These are phyloP conservation scores for Talaromyces sp. DNA, from an alignment of 2,329 filamentous ascomycete genomes.

Conservation along the genomic window DNA sequence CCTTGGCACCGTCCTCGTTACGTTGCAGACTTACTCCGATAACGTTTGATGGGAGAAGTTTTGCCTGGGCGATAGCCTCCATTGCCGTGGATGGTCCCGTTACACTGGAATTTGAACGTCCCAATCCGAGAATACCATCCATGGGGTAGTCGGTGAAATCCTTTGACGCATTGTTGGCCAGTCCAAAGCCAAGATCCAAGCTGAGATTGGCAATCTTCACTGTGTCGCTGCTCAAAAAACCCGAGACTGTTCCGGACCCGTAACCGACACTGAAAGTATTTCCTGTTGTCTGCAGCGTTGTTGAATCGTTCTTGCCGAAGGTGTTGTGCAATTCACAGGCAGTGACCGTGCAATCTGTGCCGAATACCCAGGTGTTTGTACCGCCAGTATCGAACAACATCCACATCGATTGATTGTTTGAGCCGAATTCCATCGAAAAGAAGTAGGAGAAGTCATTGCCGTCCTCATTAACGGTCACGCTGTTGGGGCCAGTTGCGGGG, in stretches of 20 bases:
- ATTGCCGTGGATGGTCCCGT: slow-evolving; percentile 37
- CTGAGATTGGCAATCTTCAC: slow-evolving; percentile 66
- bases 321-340: slow-evolving; percentile 69
- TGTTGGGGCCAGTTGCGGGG: slow-evolving; percentile 45
- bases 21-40: slow-evolving; percentile 72
- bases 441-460: slow-evolving; percentile 57
- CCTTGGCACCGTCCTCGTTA: slow-evolving; percentile 61
- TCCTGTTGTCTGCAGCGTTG: slow-evolving; percentile 56
- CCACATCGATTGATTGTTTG: slow-evolving; percentile 51
- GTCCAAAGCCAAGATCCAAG: slow-evolving; percentile 66
- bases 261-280: slow-evolving; percentile 68
- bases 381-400: slow-evolving; percentile 57
- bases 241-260: slow-evolving; percentile 72
- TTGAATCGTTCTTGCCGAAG: slow-evolving; percentile 67
- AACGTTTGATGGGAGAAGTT: slow-evolving; percentile 62
- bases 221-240: slow-evolving; percentile 64
- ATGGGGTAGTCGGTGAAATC: slow-evolving; percentile 79
- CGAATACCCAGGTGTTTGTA: slow-evolving; percentile 80
- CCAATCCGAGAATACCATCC: slow-evolving; percentile 81
- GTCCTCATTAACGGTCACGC: slow-evolving; percentile 54
- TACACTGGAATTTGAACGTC: slow-evolving; percentile 57
- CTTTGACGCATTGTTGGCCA: slow-evolving; percentile 68
- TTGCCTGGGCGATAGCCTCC: slow-evolving; percentile 57
- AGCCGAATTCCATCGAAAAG: slow-evolving; percentile 51
- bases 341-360: slow-evolving; percentile 62